These are phyloP conservation scores for Daldinia sp. DNA, from an alignment of 2,329 filamentous ascomycete genomes.

Conservation along the genomic window DNA sequence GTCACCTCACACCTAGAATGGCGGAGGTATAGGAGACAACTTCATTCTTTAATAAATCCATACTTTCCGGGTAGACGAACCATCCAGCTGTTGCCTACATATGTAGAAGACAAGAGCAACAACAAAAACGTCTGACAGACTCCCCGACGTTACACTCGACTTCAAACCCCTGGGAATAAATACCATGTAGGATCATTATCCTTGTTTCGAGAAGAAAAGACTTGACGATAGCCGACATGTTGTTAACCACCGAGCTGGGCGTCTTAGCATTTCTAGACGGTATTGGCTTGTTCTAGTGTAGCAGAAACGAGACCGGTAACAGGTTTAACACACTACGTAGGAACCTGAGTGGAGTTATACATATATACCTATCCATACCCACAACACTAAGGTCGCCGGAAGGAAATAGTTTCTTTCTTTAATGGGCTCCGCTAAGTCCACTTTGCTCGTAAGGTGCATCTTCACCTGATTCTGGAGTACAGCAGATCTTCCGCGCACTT, in stretches of 20 bases:
- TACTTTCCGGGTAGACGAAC: constrained; percentile 11
- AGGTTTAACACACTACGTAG: constrained; percentile 28
- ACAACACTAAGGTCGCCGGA: constrained; percentile 25
- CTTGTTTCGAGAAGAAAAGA: constrained; percentile 6
- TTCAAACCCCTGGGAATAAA: constrained; percentile 15
- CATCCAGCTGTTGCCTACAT: not conserved
- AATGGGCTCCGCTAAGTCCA: constrained; percentile 22
- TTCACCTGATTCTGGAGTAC: constrained; percentile 32
- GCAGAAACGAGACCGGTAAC: constrained; percentile 35
- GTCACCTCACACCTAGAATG: constrained; percentile 4
- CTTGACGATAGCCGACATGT: constrained; percentile 17
- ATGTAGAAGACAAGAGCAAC: not conserved
- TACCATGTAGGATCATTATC: not conserved
- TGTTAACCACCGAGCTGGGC: constrained; percentile 7
- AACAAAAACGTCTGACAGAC: not conserved
- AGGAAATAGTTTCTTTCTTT: constrained; percentile 23
- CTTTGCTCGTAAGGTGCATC: constrained; percentile 17
- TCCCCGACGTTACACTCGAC: constrained; percentile 7
- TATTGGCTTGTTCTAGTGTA: constrained; percentile 16
- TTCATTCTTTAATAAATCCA: constrained; percentile 21
- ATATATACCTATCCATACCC: not conserved
- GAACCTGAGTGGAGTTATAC: constrained; percentile 31
- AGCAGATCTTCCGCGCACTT: constrained; percentile 37
- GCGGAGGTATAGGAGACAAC: constrained; percentile 18
- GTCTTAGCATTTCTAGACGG: constrained; percentile 10